Evolutionary conservation across 192 early-diverging fungal genomes (phyloP), one percentile per base, ranked within the genome.

Genomic region (Funneliformis mosseae): DNA sequence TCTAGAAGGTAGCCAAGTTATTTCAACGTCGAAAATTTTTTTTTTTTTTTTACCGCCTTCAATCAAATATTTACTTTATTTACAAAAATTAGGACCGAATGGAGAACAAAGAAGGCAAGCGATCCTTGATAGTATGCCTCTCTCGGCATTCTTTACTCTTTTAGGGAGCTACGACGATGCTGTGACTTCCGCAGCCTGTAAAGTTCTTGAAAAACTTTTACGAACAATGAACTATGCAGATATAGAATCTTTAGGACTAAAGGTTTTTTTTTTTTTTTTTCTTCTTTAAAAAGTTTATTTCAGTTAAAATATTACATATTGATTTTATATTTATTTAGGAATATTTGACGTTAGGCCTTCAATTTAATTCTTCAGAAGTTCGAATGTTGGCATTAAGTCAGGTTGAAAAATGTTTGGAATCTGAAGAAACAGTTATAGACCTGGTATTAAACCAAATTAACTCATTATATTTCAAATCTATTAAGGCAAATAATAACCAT

Each of bases 381-480:
- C 82, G 86, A 66, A 79, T 81, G 70, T 46, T 90, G 46, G 72
- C 86, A 1, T 39, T 90, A 1, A n/a, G 78, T 46, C 85, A 85
- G 28, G 71, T 89, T 8, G 84, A 84, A 78, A 90, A 90, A 79
- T 88, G 82, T 43, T 38, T 83, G 12, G 55, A 27, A 6, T 71
- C 74, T 11, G 83, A 83, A 66, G 75, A 77, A 48, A 74, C 48
- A 21, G 61, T 82, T 18, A 14, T 39, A 42, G 61, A 64, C 42
- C 81, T 89, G 83, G 84, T 83, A 85, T 38, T 14, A 55, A 81
- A 42, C 77, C 33, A 75, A 62, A 6, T 27, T 74, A 67, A 18
- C 18, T 33, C 33, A 55, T 55, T 21, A n/a, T 55, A 1, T 16
- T 18, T 55, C 1, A 18, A 33, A 2, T 33, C 3, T 33, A 33